Percentiles rank a stretch among this genome's conserved stretches.
Conservation (phyloP, 2,329 filamentous ascomycete species). For the Talaromyces sp. region DNA sequence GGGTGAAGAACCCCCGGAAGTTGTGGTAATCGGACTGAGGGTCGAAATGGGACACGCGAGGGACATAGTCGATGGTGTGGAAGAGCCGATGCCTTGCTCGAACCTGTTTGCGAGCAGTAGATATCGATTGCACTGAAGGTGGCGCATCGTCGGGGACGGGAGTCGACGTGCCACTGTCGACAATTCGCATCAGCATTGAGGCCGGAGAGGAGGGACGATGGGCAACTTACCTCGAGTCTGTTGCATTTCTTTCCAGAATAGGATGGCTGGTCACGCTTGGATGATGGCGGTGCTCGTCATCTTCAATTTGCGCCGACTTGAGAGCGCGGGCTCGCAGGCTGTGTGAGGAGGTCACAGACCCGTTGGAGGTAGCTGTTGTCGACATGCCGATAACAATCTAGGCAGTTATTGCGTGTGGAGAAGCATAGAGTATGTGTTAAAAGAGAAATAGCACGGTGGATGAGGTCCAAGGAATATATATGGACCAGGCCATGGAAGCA, state of each 20-base stretch:
- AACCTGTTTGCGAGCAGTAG: slow-evolving; percentile 74
- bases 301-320: slow-evolving; percentile 7
- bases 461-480: neutral
- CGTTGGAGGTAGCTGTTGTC: slow-evolving; percentile 10
- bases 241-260: neutral
- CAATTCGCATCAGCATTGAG: slow-evolving; percentile 1
- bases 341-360: slow-evolving; percentile 9
- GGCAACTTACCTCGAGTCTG: neutral
- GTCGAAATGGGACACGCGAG: slow-evolving; percentile 92
- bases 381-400: slow-evolving; percentile 3
- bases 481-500: neutral
- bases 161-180: slow-evolving; percentile 7
- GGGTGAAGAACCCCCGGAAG: slow-evolving; percentile 94
- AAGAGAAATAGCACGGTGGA: neutral
- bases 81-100: slow-evolving; percentile 81
- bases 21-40: slow-evolving; percentile 85
- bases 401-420: neutral
- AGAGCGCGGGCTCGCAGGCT: slow-evolving; percentile 8
- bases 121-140: slow-evolving; percentile 83
- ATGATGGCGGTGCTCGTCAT: slow-evolving; percentile 1
- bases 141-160: slow-evolving; percentile 69
- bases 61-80: slow-evolving; percentile 84
- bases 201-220: neutral
- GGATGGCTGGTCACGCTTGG: neutral
- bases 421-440: neutral